A percentile compares a stretch with the other conserved stretches of the same genome.
phyloP scores from a whole-genome alignment of 257 asterid species.

The Solanum dulcamara region DNA sequence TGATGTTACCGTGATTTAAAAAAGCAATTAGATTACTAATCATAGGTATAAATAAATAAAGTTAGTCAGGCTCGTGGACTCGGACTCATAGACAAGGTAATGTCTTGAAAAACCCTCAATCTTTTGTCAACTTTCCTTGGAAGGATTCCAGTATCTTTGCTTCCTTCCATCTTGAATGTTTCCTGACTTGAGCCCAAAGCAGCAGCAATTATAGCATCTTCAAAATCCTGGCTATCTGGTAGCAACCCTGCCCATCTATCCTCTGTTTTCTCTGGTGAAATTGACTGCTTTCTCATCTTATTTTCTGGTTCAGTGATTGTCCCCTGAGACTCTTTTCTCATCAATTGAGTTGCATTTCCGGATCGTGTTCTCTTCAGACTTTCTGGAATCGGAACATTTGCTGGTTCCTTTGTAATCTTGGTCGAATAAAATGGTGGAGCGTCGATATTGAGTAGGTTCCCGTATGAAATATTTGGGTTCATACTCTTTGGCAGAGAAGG shows the following conservation, averaged over 20 bases:
- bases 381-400: constrained; percentile 9
- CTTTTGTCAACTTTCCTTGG: constrained; percentile 63
- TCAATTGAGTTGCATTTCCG: constrained; percentile 16
- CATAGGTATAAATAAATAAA: not conserved
- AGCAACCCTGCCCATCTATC: constrained; percentile 45
- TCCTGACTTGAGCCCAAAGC: constrained; percentile 30
- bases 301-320: constrained; percentile 23
- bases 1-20: not conserved
- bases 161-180: not conserved
- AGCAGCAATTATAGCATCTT: constrained; percentile 76
- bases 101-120: constrained; percentile 81
- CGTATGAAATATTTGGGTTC: constrained; percentile 5
- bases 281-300: constrained; percentile 27
- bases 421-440: constrained; percentile 69
- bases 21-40: not conserved
- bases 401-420: constrained; percentile 13
- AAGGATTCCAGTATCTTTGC: not conserved
- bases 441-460: constrained; percentile 47
- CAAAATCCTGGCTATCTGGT: constrained; percentile 73
- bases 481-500: constrained; percentile 14
- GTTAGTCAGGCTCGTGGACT: constrained; percentile 15
- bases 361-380: constrained; percentile 73
- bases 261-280: constrained; percentile 22
- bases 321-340: not conserved
- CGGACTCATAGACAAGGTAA: constrained; percentile 46